phyloP scores from a whole-genome alignment of 2,329 filamentous ascomycete species.

The Claviceps sp. region DNA sequence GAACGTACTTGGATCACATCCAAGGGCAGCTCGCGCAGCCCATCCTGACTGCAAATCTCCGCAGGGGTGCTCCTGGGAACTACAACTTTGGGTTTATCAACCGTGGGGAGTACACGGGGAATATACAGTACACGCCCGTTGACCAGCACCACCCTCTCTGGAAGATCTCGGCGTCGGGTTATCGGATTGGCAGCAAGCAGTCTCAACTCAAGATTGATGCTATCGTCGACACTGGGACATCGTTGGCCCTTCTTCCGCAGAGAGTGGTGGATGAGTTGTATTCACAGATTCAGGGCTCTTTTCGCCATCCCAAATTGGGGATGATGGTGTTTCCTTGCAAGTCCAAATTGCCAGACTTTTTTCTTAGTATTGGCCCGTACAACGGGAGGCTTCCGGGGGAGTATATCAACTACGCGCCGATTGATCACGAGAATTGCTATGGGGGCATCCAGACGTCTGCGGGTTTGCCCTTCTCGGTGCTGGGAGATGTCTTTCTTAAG shows the following conservation, averaged over 20 bases:
- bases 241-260: constrained; percentile 46
- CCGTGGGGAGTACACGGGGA: constrained; percentile 39
- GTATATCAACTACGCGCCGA: constrained; percentile 24
- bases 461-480: constrained; percentile 23
- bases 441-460: constrained; percentile 25
- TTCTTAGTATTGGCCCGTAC: constrained; percentile 21
- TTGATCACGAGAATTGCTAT: constrained; percentile 18
- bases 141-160: constrained; percentile 44
- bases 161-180: constrained; percentile 44
- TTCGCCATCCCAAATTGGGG: constrained; percentile 29
- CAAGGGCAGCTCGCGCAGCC: constrained; percentile 14
- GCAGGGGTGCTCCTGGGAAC: constrained; percentile 18
- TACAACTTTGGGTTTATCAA: constrained; percentile 39
- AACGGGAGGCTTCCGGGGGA: constrained; percentile 21
- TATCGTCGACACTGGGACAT: constrained; percentile 61
- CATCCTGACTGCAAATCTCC: constrained; percentile 25
- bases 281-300: constrained; percentile 36
- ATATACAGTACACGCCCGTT: constrained; percentile 40
- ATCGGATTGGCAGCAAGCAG: constrained; percentile 30
- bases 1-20: constrained; percentile 24
- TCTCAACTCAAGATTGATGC: constrained; percentile 19
- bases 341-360: constrained; percentile 31
- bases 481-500: constrained; percentile 30
- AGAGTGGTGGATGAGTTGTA: constrained; percentile 46
- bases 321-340: constrained; percentile 47